Evolutionary conservation across 1,284 basidiomycete species (phyloP), one percentile per base, ranked within the genome.

Genomic region (Ceratobasidium sp.): DNA sequence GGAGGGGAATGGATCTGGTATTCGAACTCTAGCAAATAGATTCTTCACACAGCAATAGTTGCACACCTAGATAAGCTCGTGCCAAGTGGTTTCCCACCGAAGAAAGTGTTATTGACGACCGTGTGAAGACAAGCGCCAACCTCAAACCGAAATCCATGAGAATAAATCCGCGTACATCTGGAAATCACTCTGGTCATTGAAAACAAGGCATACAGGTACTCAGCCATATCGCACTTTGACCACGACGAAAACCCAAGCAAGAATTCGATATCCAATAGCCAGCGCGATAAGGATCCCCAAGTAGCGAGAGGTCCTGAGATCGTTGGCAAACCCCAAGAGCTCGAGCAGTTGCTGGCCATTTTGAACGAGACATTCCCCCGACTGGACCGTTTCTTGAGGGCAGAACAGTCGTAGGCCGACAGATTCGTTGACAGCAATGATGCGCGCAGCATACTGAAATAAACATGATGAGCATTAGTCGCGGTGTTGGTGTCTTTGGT

Each of bases 391-490:
- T 6, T 77, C 78, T 0, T 73, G 28, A 9, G 82, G 76, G 73
- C 83, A 85, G 41, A 79, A 46, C 76, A 85, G 83, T 11, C 62
- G 32, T 2, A 79, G 75, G 4, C 82, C 82, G 7, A 76, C 52
- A 23, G 80, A 77, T 73, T 84, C 83, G 77, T 85, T 84, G 79
- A 84, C 84, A 59, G 83, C 78, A 49, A 82, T 79, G 13, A 84
- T 73, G 16, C 78, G 74, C 5, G 80, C 79, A 14, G 81, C 80
- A 28, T 76, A 75, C 70, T 69, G n/a, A 30, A 26, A 41, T 1
- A 23, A 14, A 32, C 9, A 23, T 13, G n/a, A 4, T 69, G 23
- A 30, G 13, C 32, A 11, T 2, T n/a, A 13, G 7, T n/a, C n/a
- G n/a, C n/a, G n/a, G n/a, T n/a, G n/a, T n/a, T n/a, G n/a, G n/a